Evolutionary conservation across 2,329 filamentous ascomycete genomes (phyloP).

Genomic region (Pseudocercospora fijiensis): DNA sequence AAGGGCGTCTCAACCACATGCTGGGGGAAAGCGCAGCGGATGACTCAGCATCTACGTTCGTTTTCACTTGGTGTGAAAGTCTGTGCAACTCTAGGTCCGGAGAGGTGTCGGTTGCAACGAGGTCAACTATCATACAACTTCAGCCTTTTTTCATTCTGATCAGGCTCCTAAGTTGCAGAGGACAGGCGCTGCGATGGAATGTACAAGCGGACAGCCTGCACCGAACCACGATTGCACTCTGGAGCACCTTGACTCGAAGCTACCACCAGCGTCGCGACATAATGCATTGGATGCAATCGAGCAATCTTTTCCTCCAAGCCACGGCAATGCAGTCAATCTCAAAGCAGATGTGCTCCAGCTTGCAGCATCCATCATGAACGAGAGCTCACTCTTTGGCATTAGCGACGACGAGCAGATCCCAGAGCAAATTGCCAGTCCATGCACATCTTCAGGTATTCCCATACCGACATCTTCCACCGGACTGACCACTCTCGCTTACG

Average conservation of each 20-base stretch:
- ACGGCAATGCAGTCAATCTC: not conserved
- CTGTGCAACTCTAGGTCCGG: no score
- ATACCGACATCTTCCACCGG: constrained; percentile 19
- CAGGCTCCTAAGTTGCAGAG: not conserved
- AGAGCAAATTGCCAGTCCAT: not conserved
- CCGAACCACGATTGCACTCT: not conserved
- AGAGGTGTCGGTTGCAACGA: not conserved
- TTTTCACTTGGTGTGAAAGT: not conserved
- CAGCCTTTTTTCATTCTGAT: not conserved
- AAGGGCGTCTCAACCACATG: not conserved
- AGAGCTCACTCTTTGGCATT: not conserved
- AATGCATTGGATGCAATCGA: not conserved
- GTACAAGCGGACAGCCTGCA: not conserved
- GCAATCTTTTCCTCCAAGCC: not conserved
- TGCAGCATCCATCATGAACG: not conserved
- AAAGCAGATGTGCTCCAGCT: not conserved
- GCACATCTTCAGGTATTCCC: constrained; percentile 2
- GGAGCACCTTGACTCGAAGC: not conserved
- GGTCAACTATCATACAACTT: not conserved
- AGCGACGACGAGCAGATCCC: constrained; percentile 8
- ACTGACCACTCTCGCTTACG: constrained; percentile 25
- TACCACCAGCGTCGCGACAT: not conserved
- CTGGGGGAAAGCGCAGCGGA: no score
- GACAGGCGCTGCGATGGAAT: not conserved
- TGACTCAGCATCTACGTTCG: no score